These are phyloP conservation scores for Coemansia sp. DNA, from an alignment of 192 early-diverging fungal species.

Conservation along the genomic window DNA sequence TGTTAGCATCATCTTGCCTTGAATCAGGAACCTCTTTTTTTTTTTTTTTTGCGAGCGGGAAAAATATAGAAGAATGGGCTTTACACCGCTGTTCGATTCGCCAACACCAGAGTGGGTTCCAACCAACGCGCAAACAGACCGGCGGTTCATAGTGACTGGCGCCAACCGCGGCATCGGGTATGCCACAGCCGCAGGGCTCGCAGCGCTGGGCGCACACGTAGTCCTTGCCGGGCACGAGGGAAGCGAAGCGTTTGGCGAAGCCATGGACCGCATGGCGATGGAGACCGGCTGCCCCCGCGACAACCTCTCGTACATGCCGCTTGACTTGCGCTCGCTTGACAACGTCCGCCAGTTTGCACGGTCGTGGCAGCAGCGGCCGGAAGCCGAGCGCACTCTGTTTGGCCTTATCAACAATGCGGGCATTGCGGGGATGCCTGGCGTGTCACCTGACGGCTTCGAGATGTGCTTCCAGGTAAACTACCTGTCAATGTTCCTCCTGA, in stretches of 20 bases:
- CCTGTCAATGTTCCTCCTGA: conserved; percentile 54
- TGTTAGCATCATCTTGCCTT: not conserved
- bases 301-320: conserved; percentile 39
- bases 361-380: conserved; percentile 29
- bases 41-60: too few relatives aligned
- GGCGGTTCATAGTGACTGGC: conserved; percentile 49
- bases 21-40: not conserved
- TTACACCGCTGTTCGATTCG: conserved; percentile 28
- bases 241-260: conserved; percentile 33
- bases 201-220: conserved; percentile 49
- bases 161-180: conserved; percentile 53
- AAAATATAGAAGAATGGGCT: conserved; percentile 27
- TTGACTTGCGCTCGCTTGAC: conserved; percentile 51
- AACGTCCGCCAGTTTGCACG: conserved; percentile 31
- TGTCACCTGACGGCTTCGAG: conserved; percentile 53
- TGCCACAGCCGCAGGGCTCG: conserved; percentile 43
- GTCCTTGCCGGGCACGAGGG: conserved; percentile 44
- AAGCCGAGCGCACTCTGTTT: conserved; percentile 5
- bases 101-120: conserved; percentile 43
- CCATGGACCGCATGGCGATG: conserved; percentile 45
- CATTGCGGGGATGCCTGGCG: conserved; percentile 45
- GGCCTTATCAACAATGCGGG: conserved; percentile 55
- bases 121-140: conserved; percentile 31
- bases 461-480: conserved; percentile 57
- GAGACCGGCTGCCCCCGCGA: conserved; percentile 46